phyloP scores from a whole-genome alignment of 2,329 filamentous ascomycete species.

The Laburnicola sp. region DNA sequence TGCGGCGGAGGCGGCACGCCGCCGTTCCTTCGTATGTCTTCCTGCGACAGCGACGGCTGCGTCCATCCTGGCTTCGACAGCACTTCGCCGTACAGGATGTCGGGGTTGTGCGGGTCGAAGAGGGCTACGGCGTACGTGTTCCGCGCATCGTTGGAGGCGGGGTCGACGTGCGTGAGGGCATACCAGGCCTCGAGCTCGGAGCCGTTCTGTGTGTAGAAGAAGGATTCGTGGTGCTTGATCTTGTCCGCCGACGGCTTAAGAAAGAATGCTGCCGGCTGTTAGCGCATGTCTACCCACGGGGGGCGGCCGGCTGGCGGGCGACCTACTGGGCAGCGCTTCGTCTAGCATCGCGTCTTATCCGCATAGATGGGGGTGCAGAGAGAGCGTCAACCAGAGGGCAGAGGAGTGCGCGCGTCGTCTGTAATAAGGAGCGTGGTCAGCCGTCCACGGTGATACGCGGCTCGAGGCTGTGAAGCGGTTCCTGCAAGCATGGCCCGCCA shows the following conservation, averaged over 20 bases:
- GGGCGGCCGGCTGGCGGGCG: conserved; percentile 51
- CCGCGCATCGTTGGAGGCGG: conserved; percentile 67
- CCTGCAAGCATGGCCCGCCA: too few species aligned
- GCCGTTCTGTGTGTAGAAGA: conserved; percentile 69
- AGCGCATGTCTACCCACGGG: conserved; percentile 14
- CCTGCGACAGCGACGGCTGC: conserved; percentile 77
- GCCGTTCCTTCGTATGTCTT: conserved; percentile 73
- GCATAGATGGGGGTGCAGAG: background rate
- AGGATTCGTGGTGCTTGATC: conserved; percentile 56
- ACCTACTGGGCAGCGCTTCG: conserved; percentile 76
- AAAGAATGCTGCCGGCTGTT: conserved; percentile 58
- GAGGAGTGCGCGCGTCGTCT: background rate
- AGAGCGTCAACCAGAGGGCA: background rate
- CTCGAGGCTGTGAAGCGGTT: too few species aligned
- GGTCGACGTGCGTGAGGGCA: conserved; percentile 74
- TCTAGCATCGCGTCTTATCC: conserved; percentile 68
- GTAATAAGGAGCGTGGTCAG: background rate
- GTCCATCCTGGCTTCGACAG: conserved; percentile 83
- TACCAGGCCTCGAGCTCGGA: conserved; percentile 80
- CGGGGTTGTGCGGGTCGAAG: conserved; percentile 77
- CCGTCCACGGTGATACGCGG: too few species aligned
- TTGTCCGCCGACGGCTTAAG: conserved; percentile 57
- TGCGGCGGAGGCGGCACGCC: conserved; percentile 67
- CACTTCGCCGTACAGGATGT: conserved; percentile 85
- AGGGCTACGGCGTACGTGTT: conserved; percentile 88